Base-by-base conservation (phyloP, 148 eudicot species). In the Chenopodium suecicum region DNA sequence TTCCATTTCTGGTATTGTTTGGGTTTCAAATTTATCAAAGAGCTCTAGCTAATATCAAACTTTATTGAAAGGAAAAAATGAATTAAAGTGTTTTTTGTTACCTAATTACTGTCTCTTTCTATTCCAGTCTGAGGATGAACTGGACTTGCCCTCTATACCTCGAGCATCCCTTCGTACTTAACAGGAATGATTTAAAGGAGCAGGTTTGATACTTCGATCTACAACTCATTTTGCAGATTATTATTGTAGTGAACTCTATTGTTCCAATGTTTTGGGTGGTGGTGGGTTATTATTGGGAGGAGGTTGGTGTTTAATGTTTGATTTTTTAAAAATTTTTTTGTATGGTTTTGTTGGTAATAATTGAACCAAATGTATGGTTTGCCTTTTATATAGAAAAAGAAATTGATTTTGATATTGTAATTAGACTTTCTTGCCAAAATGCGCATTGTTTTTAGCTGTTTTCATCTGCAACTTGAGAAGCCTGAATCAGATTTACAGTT, bases 81-180 rank as follows among this genome's bases (percentile, higher is more conserved):
- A 70, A 79, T 32, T 16, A 14, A 3, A 31, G 32, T 13, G 9
- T 11, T 32, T 79, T 79, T 37, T 27, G 76, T 54, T 68, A 19
- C 19, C 54, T 8, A 44, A 22, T 23, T 70, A 7, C 1, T 20
- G 32, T 66, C n/a, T 63, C 13, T 14, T 6, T 81, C 17, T 48
- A 73, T 80, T 64, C 79, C 91, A 91, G 98, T 80, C 81, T 14
- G 97, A 89, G 77, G 97, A 94, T 90, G 98, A 93, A 83, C 77
- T 90, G 74, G 97, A 94, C 58, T 88, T 94, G 77, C 98, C 98
- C 58, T 85, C 97, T 56, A 95, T 91, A 69, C 98, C 98, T 9
- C 90, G 90, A 27, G 97, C 98, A 63, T 88, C 97, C 64, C 89
- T 94, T 79, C 98, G 98, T 73, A 94, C 90, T 74, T 94, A 79